Percentiles rank a stretch among this genome's conserved stretches.
These are phyloP conservation scores for Hyphopichia burtonii DNA, from an alignment of 1,139 yeast genomes.

Conservation along the genomic window DNA sequence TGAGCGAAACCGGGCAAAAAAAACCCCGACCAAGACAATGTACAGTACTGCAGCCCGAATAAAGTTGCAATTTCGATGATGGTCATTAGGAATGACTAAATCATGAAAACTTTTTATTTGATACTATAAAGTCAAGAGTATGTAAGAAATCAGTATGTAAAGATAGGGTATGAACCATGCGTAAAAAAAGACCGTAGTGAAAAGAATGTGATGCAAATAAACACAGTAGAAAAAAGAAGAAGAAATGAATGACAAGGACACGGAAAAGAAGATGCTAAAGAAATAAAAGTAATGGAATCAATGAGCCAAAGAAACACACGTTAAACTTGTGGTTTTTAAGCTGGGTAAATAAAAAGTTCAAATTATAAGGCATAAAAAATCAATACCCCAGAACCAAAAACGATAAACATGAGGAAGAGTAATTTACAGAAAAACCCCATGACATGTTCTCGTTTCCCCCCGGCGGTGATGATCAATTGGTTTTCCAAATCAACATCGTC, in stretches of 20 bases:
- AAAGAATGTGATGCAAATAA: background rate
- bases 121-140: background rate
- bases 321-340: background rate
- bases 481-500: conserved; percentile 38
- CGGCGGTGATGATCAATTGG: conserved; percentile 39
- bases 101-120: background rate
- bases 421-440: conserved; percentile 33
- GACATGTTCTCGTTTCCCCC: conserved; percentile 37
- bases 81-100: background rate
- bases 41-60: no score
- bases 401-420: conserved; percentile 26
- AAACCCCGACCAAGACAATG: no score
- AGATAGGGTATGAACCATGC: no score
- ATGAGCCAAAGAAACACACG: background rate
- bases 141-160: no score
- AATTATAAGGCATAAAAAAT: conserved; percentile 36
- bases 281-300: background rate
- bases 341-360: background rate
- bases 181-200: background rate
- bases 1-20: no score
- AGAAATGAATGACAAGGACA: background rate
- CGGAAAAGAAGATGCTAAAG: background rate
- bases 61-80: no score
- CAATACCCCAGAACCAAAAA: conserved; percentile 34
- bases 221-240: background rate